A percentile compares a stretch with the other conserved stretches of the same genome.
Evolutionary conservation across 306 rosid genomes (phyloP).

Genomic region (Argentina anserina): DNA sequence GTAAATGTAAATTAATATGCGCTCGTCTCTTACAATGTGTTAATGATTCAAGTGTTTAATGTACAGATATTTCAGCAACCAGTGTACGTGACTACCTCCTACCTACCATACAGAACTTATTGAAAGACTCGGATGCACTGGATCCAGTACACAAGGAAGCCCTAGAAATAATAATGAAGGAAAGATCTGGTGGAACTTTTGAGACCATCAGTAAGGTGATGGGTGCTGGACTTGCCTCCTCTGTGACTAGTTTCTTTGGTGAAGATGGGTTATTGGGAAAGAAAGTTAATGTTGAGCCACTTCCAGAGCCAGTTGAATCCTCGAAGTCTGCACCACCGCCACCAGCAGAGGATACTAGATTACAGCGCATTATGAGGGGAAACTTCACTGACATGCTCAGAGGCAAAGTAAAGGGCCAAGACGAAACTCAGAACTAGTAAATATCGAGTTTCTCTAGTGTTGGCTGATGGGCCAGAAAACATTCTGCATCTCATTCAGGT

Average conservation of each 20-base stretch:
- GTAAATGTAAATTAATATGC: not conserved
- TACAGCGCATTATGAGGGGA: conserved; percentile 89
- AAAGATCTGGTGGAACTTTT: conserved; percentile 89
- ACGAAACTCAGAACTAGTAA: conserved; percentile 52
- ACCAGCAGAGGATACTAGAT: conserved; percentile 74
- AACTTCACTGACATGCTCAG: conserved; percentile 87
- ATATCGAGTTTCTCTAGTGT: not conserved
- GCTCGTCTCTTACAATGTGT: conserved; percentile 14
- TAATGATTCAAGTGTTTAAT: conserved; percentile 12
- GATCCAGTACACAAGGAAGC: conserved; percentile 99
- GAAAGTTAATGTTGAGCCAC: conserved; percentile 54
- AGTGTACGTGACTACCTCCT: conserved; percentile 72
- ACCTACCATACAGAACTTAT: conserved; percentile 80
- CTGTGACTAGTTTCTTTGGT: conserved; percentile 78
- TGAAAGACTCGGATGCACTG: conserved; percentile 69
- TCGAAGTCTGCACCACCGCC: conserved; percentile 34
- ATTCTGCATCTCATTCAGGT: conserved; percentile 10
- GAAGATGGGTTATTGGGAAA: conserved; percentile 82
- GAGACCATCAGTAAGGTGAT: conserved; percentile 86
- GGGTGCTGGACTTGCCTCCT: conserved; percentile 90
- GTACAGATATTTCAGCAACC: conserved; percentile 63
- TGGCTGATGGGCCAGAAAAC: not conserved
- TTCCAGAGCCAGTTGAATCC: conserved; percentile 43
- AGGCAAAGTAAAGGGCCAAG: conserved; percentile 64
- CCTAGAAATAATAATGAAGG: conserved; percentile 91